Conservation (phyloP, 2,329 filamentous ascomycete species). For the Sporothrix phasma region DNA sequence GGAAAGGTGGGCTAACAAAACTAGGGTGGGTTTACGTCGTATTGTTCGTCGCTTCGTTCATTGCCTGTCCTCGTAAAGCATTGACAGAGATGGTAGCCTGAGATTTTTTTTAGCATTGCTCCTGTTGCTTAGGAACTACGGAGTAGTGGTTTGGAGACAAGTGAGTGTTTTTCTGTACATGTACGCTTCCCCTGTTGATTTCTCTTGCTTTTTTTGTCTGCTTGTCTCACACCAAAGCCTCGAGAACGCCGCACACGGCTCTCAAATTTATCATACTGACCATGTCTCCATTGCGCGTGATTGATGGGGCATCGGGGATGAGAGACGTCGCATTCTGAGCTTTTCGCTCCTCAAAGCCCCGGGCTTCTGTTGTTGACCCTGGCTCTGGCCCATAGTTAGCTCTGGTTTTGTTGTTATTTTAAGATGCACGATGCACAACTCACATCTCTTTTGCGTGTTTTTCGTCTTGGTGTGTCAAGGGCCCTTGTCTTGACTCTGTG, state of each 20-base stretch:
- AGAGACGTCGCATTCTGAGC: background rate
- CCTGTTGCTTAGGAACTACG: background rate
- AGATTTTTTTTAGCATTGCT: background rate
- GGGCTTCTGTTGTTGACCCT: no score
- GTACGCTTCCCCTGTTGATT: background rate
- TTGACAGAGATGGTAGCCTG: background rate
- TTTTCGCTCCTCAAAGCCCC: background rate
- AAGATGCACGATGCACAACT: background rate
- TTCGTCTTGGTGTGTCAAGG: background rate
- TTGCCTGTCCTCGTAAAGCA: background rate
- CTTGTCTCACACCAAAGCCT: background rate
- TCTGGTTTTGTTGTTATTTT: constrained; percentile 8
- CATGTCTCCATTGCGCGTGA: no score
- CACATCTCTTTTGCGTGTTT: background rate
- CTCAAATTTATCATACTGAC: background rate
- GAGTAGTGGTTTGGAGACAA: no score
- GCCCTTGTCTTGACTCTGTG: background rate
- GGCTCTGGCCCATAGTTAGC: no score
- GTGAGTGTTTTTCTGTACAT: background rate
- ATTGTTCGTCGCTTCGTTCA: background rate
- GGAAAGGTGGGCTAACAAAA: background rate
- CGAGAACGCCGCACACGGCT: background rate
- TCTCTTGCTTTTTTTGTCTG: background rate
- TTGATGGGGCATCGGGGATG: background rate
- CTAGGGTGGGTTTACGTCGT: no score